phyloP scores from a whole-genome alignment of 352 stramenopile species.

The Pythium guiyangense region DNA sequence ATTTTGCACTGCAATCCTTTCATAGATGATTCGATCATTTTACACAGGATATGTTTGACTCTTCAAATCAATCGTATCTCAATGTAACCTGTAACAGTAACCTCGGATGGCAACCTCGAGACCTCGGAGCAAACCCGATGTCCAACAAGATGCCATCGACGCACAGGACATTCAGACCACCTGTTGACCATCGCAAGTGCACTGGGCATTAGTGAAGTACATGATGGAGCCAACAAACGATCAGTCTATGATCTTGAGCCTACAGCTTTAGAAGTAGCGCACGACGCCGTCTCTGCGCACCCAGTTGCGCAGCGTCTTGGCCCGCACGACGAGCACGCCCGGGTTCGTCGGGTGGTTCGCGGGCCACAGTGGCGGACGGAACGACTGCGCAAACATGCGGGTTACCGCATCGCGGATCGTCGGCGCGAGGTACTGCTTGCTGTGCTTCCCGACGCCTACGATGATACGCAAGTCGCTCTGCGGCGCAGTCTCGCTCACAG shows the following conservation, averaged over 20 bases:
- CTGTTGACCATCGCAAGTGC: too few species aligned
- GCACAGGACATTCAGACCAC: too few species aligned
- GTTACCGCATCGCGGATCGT: slow-evolving; percentile 49
- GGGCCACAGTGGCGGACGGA: slow-evolving; percentile 41
- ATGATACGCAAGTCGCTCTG: slow-evolving; percentile 60
- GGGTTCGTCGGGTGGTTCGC: slow-evolving; percentile 51
- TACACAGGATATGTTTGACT: too few species aligned
- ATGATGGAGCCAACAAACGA: too few species aligned
- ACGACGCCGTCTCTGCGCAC: slow-evolving; percentile 31
- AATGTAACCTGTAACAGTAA: too few species aligned
- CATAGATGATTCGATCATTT: too few species aligned
- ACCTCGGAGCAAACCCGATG: too few species aligned
- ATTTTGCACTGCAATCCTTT: too few species aligned
- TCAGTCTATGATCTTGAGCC: background rate
- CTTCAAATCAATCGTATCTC: too few species aligned
- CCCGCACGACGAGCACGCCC: slow-evolving; percentile 48
- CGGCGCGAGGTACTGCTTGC: slow-evolving; percentile 53
- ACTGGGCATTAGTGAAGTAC: too few species aligned
- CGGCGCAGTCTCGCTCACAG: slow-evolving; percentile 16
- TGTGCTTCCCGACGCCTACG: slow-evolving; percentile 62
- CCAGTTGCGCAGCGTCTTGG: slow-evolving; percentile 52
- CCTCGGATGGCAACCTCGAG: too few species aligned
- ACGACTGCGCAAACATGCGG: slow-evolving; percentile 45
- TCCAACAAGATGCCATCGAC: too few species aligned
- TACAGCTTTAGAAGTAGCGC: slow-evolving; percentile 7